phyloP scores from a whole-genome alignment of 805 yeast genomes.

The Zygosaccharomyces bailii region DNA sequence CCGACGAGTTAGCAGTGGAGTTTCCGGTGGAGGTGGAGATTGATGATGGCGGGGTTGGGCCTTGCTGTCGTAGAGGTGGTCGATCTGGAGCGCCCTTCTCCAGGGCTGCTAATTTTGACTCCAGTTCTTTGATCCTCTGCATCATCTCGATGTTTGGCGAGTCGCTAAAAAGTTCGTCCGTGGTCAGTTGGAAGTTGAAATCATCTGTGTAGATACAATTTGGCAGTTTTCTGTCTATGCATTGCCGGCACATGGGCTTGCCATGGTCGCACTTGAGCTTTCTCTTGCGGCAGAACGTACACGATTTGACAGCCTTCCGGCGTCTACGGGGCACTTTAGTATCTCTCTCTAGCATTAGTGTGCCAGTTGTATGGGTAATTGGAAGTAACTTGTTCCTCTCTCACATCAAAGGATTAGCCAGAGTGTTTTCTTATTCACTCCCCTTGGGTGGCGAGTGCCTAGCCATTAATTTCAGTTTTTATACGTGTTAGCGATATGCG shows the following conservation, averaged over 20 bases:
- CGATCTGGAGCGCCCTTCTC: neutral
- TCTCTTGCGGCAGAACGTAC: slow-evolving; percentile 59
- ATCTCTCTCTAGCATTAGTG: slow-evolving; percentile 6
- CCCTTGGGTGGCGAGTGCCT: neutral
- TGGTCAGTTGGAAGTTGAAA: slow-evolving; percentile 21
- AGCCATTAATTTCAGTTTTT: neutral
- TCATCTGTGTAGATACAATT: slow-evolving; percentile 28
- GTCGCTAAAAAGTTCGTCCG: slow-evolving; percentile 24
- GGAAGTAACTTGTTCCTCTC: neutral
- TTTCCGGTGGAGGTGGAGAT: neutral
- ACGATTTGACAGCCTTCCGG: slow-evolving; percentile 34
- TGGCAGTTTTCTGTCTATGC: slow-evolving; percentile 36
- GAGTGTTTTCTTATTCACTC: neutral
- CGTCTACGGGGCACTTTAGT: slow-evolving; percentile 20
- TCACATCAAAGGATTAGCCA: neutral
- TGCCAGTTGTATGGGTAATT: neutral
- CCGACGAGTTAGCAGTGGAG: neutral
- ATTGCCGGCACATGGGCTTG: slow-evolving; percentile 42
- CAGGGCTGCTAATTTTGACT: slow-evolving; percentile 11
- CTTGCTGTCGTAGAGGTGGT: neutral
- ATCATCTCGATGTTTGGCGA: slow-evolving; percentile 28
- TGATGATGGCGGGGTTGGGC: neutral
- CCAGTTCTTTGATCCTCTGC: slow-evolving; percentile 20
- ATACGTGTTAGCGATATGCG: neutral
- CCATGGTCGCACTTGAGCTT: slow-evolving; percentile 62